Base-by-base conservation (phyloP, 805 yeast genomes). In the Saccharomycopsis sp. region DNA sequence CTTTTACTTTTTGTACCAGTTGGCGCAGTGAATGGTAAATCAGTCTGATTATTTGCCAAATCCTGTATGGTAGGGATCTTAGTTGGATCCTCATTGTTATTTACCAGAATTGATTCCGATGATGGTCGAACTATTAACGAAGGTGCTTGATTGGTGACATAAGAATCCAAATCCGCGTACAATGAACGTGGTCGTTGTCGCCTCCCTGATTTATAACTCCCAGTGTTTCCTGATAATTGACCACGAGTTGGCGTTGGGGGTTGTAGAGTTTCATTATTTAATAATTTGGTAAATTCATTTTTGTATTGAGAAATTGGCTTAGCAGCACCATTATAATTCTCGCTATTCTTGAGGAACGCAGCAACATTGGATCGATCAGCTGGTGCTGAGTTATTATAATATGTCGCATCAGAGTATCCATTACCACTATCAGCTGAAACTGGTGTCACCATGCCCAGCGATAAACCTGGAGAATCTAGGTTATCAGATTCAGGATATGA, bases 1-100 rank as follows among this genome's bases (percentile, higher is more conserved):
- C 42, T 19, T n/a, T 39, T 40, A 7, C 40, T 33, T 7, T 40
- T 9, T 14, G 26, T 22, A 20, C n/a, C 23, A 7, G 39, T 11
- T 20, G 41, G 36, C 3, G 47, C 41, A 9, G 44, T 20, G 3
- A 33, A 23, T 14, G 31, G 32, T 37, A 59, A 44, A 1, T 56
- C 59, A 1, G 66, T 69, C 13, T 26, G 29, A 8, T 26, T 8
- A 34, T 16, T 34, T 4, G 38, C 38, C 20, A 34, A n/a, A 6
- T 9, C 20, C 16, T n/a, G 16, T 5, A 34, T 34, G 5, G 23
- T n/a, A 21, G 16, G 19, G 7, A 20, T 20, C 19, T 4, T 31
- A 14, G 35, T 31, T 17, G 14, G 14, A 9, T 26, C 29, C 13
- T 26, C 29, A 8, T 31, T 7, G 6, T 6, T 14, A 14, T 17